Base-by-base conservation (phyloP, 2,329 filamentous ascomycete species). In the Ceratocystiopsis minuta region DNA sequence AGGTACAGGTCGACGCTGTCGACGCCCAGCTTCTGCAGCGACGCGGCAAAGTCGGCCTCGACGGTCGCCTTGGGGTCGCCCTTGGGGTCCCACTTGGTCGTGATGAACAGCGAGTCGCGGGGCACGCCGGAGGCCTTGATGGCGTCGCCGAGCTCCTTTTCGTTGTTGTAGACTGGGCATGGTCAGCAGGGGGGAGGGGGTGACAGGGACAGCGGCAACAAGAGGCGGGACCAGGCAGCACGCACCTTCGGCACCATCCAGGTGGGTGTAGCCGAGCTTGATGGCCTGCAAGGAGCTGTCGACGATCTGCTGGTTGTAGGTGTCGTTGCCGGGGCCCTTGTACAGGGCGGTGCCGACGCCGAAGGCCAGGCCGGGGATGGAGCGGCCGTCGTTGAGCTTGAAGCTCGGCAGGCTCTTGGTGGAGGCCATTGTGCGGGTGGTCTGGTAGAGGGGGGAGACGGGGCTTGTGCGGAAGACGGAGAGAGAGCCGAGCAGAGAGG, bases 1-100 rank as follows among this genome's bases (percentile, higher is more conserved):
- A 78, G 63, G 57, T 81, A 85, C 37, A 82, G 66, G 55, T 86
- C 79, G 11, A 86, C 68, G 53, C 84, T 82, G 48, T 79, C 73
- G 20, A 81, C 60, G 15, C 68, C 65, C n/a, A 85, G 69, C 49
- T 73, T 77, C 55, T 68, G 57, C 32, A 86, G 68, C 1, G 75
- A 78, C 46, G 65, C 56, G 14, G 70, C 54, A 48, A 84, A 66
- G 14, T 70, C 67, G 46, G 67, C 64, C 28, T 60, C 55, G 20
- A 67, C 58, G 39, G 63, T 53, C 48, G 60, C 47, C 16, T 36
- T 41, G 24, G 24, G 24, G 9, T 28, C 24, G 34, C 43, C 47
- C 38, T 45, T 56, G 43, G 61, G 64, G 36, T 57, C 55, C 38
- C 70, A 63, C 53, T 79, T 78, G 48, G 73, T 77, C 11, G 68